A percentile compares a stretch with the other conserved stretches of the same genome.
phyloP scores from a whole-genome alignment of 176 grass and related monocot genomes.

The Pontederia crassipes region DNA sequence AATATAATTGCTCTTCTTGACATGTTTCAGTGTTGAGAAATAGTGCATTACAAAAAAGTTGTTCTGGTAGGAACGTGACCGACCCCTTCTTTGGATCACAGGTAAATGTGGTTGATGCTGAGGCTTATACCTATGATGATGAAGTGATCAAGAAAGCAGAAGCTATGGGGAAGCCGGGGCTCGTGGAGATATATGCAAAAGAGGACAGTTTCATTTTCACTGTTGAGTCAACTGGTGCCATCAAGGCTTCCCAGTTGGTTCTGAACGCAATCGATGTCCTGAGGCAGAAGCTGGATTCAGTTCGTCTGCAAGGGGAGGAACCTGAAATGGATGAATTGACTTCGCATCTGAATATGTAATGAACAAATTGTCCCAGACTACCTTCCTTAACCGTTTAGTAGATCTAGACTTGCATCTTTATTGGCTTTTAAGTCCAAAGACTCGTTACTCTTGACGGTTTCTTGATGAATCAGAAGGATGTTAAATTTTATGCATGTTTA shows the following conservation, averaged over 20 bases:
- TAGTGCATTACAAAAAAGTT: background rate
- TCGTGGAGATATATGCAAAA: slow-evolving; percentile 66
- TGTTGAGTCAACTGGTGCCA: slow-evolving; percentile 62
- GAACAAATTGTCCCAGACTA: too few relatives aligned
- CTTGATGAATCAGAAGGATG: too few relatives aligned
- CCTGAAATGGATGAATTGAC: slow-evolving; percentile 60
- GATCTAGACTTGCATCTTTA: background rate
- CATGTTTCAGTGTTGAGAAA: background rate
- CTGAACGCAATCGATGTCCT: slow-evolving; percentile 58
- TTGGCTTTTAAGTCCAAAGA: too few relatives aligned
- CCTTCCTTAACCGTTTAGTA: background rate
- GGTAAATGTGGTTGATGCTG: slow-evolving; percentile 50
- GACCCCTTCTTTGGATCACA: slow-evolving; percentile 8
- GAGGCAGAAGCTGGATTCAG: slow-evolving; percentile 79
- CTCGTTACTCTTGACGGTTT: too few relatives aligned
- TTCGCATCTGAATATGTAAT: slow-evolving; percentile 37
- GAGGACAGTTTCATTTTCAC: slow-evolving; percentile 96
- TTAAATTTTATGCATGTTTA: too few relatives aligned
- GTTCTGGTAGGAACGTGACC: background rate
- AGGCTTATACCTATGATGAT: slow-evolving; percentile 80
- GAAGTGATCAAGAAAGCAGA: slow-evolving; percentile 91
- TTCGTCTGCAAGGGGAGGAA: slow-evolving; percentile 66
- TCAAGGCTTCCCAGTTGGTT: slow-evolving; percentile 70
- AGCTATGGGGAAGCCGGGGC: slow-evolving; percentile 76
- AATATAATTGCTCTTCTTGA: too few relatives aligned